A percentile compares a stretch with the other conserved stretches of the same genome.
Evolutionary conservation across 1,139 yeast genomes (phyloP).

Genomic region (Saccharomyces hybrid): DNA sequence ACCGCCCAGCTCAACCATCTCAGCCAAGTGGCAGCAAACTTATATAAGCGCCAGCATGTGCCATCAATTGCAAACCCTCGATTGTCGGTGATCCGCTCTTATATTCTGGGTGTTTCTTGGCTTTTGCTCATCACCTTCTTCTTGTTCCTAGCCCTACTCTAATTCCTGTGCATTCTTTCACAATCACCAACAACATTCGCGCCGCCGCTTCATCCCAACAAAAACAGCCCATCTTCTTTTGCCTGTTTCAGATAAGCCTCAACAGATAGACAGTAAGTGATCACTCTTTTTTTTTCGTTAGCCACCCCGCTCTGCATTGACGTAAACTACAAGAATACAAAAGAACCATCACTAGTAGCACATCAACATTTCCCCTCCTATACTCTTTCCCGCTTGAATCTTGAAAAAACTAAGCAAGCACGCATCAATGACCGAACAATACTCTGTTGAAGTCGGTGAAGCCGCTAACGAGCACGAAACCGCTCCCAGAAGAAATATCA

Average conservation of each 20-base stretch:
- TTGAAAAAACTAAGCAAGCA: slow-evolving; percentile 45
- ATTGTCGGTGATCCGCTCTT: background rate
- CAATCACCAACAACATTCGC: background rate
- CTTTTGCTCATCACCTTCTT: background rate
- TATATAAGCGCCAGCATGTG: background rate
- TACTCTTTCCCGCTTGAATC: slow-evolving; percentile 11
- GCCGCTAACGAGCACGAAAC: slow-evolving; percentile 81
- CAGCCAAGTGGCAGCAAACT: background rate
- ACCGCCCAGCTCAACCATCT: background rate
- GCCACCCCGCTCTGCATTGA: background rate
- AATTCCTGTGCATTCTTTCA: background rate
- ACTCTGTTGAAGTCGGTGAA: slow-evolving; percentile 56
- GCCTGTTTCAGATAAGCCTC: background rate
- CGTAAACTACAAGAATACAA: background rate
- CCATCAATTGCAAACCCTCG: background rate
- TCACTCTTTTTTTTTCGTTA: background rate
- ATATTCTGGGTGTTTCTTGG: background rate
- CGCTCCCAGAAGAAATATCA: slow-evolving; percentile 72
- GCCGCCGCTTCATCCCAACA: background rate
- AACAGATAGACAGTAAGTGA: background rate
- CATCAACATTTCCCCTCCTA: background rate
- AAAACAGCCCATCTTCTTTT: background rate
- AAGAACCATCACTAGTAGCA: background rate
- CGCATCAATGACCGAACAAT: slow-evolving; percentile 13
- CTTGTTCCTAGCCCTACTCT: background rate